phyloP scores from a whole-genome alignment of 345 rosid genomes.

The Euphorbia peplus region DNA sequence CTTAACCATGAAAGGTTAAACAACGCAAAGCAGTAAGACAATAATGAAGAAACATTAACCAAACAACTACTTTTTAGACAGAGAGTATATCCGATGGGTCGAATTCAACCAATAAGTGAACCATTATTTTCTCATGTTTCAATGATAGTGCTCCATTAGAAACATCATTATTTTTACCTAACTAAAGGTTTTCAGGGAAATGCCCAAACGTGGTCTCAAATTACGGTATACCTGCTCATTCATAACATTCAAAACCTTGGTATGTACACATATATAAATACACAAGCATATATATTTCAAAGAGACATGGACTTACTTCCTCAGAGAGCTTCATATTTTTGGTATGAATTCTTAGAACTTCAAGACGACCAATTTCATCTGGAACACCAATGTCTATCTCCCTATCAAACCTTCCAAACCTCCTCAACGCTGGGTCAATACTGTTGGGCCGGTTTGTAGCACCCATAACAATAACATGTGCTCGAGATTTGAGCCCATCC shows the following conservation, averaged over 20 bases:
- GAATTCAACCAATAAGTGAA: background rate
- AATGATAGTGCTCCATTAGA: background rate
- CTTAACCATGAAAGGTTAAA: background rate
- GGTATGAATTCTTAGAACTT: slow-evolving; percentile 52
- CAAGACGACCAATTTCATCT: slow-evolving; percentile 50
- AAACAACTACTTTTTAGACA: background rate
- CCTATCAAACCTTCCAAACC: slow-evolving; percentile 53
- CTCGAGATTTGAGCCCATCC: slow-evolving; percentile 50
- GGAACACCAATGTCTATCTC: slow-evolving; percentile 53
- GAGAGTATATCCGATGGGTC: background rate
- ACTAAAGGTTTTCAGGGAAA: background rate
- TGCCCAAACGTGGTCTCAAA: background rate
- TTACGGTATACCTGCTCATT: background rate
- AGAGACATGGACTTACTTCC: slow-evolving; percentile 28
- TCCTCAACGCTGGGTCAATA: slow-evolving; percentile 48
- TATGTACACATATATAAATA: background rate
- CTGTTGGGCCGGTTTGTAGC: slow-evolving; percentile 51
- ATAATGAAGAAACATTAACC: background rate
- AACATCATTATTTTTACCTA: background rate
- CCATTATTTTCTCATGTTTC: background rate
- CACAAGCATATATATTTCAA: background rate
- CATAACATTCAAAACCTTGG: background rate
- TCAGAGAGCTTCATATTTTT: slow-evolving; percentile 52
- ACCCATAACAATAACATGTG: slow-evolving; percentile 48
- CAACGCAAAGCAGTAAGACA: background rate